Conservation (phyloP, 441 rosid genomes). For the Rhodomyrtus psidioides region DNA sequence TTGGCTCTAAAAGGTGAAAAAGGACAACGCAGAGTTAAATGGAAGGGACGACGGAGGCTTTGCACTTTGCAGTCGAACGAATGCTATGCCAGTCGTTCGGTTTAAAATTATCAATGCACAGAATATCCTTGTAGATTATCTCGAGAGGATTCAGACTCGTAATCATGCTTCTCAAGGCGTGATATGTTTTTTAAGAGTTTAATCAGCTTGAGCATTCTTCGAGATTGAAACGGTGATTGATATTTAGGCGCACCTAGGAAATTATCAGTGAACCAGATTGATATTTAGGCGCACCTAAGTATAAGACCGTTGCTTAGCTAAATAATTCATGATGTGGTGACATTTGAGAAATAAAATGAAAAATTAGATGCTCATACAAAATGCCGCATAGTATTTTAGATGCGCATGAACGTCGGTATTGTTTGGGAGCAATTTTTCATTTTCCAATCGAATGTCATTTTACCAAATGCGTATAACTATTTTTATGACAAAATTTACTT, state of each 20-base stretch:
- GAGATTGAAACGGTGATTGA: neutral
- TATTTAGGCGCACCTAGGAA: accelerated
- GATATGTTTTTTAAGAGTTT: neutral
- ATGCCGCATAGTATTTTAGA: neutral
- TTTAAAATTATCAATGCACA: neutral
- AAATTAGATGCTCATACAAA: no score
- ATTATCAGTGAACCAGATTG: neutral
- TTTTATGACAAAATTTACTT: neutral
- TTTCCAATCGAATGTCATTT: neutral
- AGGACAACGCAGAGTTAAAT: neutral
- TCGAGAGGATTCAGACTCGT: neutral
- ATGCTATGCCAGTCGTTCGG: neutral
- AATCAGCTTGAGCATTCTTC: accelerated
- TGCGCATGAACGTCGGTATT: neutral
- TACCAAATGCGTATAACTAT: neutral
- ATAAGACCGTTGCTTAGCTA: neutral
- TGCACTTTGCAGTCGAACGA: neutral
- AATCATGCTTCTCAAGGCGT: accelerated
- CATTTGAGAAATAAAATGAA: neutral
- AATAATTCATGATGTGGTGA: neutral
- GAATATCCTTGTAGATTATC: neutral
- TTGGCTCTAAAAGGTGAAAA: neutral
- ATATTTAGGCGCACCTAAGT: neutral
- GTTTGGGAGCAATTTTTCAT: neutral
- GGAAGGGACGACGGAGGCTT: neutral